phyloP scores from a whole-genome alignment of 2,329 filamentous ascomycete species.

The Ascochyta rabiei region DNA sequence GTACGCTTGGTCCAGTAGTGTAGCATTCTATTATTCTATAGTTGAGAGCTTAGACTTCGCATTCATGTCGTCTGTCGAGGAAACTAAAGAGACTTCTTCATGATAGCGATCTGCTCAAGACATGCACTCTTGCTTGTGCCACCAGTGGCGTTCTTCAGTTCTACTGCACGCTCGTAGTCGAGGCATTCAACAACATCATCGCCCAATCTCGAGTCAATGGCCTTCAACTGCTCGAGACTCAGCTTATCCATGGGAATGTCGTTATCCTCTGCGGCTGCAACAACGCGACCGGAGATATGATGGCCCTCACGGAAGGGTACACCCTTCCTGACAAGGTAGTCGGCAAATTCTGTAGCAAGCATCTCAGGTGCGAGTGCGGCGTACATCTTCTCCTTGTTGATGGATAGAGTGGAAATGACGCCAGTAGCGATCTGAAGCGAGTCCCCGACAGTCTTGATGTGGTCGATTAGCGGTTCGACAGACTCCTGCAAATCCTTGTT shows the following conservation, averaged over 20 bases:
- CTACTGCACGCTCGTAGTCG: constrained; percentile 82
- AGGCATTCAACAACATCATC: constrained; percentile 74
- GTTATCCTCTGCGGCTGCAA: constrained; percentile 72
- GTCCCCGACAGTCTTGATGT: constrained; percentile 80
- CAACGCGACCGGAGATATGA: constrained; percentile 75
- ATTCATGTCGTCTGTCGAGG: background rate
- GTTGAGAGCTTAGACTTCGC: background rate
- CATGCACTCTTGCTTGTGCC: constrained; percentile 76
- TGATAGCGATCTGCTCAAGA: constrained; percentile 65
- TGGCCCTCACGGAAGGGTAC: constrained; percentile 82
- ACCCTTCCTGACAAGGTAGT: constrained; percentile 68
- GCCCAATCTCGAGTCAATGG: constrained; percentile 71
- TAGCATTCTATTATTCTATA: background rate
- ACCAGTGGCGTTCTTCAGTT: constrained; percentile 76
- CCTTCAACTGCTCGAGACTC: constrained; percentile 68
- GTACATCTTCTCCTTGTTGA: constrained; percentile 76
- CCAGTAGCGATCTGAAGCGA: constrained; percentile 83
- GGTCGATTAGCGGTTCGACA: constrained; percentile 83
- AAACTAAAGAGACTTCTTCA: constrained; percentile 51
- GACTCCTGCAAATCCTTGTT: constrained; percentile 94
- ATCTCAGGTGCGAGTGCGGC: constrained; percentile 81
- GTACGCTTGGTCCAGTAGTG: background rate
- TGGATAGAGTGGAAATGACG: constrained; percentile 74
- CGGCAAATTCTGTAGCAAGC: constrained; percentile 75
- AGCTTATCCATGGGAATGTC: constrained; percentile 73